phyloP scores from a whole-genome alignment of 306 rosid genomes.

The apple (Malus domestica) region ASM211411v1 NC_041804.1:26204501-26205000 shows the following conservation, averaged over 20 bases:
- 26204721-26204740: constrained; percentile 41
- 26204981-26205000: neutral
- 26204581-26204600: constrained; percentile 1
- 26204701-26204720: constrained; percentile 90
- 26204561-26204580: constrained; percentile 11
- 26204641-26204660: constrained; percentile 25
- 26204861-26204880: neutral
- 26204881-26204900: too few species aligned
- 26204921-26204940: neutral
- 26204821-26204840: constrained; percentile 1
- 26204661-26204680: constrained; percentile 25
- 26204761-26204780: neutral
- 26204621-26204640: constrained; percentile 27
- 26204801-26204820: neutral
- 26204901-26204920: neutral
- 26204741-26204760: neutral
- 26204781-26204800: neutral
- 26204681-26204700: constrained; percentile 70
- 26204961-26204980: neutral
- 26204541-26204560: constrained; percentile 10
- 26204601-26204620: constrained; percentile 7
- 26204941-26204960: too few species aligned
- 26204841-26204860: neutral
- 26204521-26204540: neutral
- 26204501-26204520: neutral